Evolutionary conservation across 108 stramenopile genomes (phyloP), one percentile per base, ranked within the genome.

Genomic region (Licmophora abbreviata): DNA sequence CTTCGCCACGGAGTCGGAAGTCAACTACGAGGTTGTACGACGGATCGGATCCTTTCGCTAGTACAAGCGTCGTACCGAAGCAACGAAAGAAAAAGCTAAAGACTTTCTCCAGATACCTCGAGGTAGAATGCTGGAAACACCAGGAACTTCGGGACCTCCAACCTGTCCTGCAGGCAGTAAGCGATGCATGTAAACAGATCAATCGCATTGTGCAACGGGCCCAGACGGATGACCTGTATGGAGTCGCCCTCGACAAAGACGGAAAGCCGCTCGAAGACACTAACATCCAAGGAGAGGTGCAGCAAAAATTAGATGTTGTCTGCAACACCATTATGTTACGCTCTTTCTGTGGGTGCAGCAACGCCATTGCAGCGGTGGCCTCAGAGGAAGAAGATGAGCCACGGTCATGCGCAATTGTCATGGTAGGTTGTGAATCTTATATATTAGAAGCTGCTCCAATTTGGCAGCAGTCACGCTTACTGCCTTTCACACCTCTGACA

Each of bases 201-300:
- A 85, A 79, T 56, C 70, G 84, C 18, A 84, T 93, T 27, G 85
- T 93, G 25, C 80, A 83, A 58, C 64, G 92, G 18, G 92, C 92
- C 14, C 81, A 85, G 56, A 93, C 92, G 2, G 92, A 93, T 58
- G 92, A 93, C 63, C 50, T 93, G 51, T 93, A 86, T 56, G 92
- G 92, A n/a, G 87, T 64, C 8, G 87, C 92, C 3, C 22, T 77
- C 18, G 69, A 51, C 29, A 47, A 45, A 48, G 66, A 61, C 42
- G 86, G 84, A 21, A 43, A 54, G 29, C 72, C 63, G 23, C 60
- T 76, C 29, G 81, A 83, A 2, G 61, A 66, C 10, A 66, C 57
- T 11, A 93, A 93, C 56, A 55, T 93, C 0, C 92, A 93, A 56
- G 92, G 92, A 14, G 92, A 93, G 57, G 75, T 77, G 5, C 92